These are phyloP conservation scores for Daldinia eschscholtzii DNA, from an alignment of 2,329 filamentous ascomycete genomes.

Conservation along the genomic window DNA sequence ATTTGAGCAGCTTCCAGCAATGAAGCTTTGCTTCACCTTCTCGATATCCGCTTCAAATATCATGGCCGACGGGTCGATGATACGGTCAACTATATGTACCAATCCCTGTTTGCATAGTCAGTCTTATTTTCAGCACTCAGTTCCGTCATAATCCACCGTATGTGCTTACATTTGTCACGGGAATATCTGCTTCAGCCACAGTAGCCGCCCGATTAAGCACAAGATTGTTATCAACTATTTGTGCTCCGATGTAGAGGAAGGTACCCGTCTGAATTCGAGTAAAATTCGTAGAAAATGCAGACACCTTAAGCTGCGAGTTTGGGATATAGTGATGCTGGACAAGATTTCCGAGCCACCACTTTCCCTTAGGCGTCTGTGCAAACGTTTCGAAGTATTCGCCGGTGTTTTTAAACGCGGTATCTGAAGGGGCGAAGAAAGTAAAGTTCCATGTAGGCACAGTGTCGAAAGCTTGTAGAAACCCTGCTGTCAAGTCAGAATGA, in stretches of 20 bases:
- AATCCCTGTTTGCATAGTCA: constrained; percentile 37
- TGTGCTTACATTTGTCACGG: constrained; percentile 41
- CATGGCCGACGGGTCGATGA: constrained; percentile 48
- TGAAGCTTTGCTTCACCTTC: constrained; percentile 45
- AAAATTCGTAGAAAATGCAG: constrained; percentile 43
- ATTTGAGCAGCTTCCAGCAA: constrained; percentile 49
- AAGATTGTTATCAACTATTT: constrained; percentile 37
- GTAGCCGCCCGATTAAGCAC: constrained; percentile 46
- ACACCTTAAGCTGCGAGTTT: constrained; percentile 41
- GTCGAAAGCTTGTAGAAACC: constrained; percentile 50
- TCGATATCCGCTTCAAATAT: constrained; percentile 46
- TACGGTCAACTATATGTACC: constrained; percentile 46
- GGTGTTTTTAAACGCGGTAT: constrained; percentile 50
- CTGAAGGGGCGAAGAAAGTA: constrained; percentile 52
- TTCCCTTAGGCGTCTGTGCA: constrained; percentile 47
- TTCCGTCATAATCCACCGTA: not conserved
- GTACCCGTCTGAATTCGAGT: constrained; percentile 47
- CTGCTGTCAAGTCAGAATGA: constrained; percentile 29
- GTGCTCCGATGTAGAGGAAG: constrained; percentile 47
- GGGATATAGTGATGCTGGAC: constrained; percentile 47
- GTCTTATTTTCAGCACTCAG: not conserved
- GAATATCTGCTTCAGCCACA: constrained; percentile 24
- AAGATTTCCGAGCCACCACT: constrained; percentile 47
- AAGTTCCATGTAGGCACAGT: constrained; percentile 48
- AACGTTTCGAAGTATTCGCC: constrained; percentile 49